Base-by-base conservation (phyloP, 2,329 filamentous ascomycete genomes). In the Colletotrichum sansevieriae region DNA sequence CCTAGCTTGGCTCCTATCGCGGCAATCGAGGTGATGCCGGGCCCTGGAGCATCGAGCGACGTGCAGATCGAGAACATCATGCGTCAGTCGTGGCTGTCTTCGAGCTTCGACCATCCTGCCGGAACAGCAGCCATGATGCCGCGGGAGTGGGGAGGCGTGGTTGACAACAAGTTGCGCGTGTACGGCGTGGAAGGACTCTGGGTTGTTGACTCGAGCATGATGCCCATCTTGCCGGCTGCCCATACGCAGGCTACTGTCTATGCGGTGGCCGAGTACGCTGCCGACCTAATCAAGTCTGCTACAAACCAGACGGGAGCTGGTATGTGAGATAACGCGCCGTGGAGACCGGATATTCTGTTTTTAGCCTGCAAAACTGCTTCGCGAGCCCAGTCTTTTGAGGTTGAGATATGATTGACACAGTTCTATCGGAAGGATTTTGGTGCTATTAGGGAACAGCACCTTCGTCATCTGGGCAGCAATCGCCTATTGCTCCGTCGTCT, bases 161-260 rank as follows among this genome's bases (percentile, higher is more conserved):
- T 81, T 1, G 76, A 77, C 54, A 69, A 72, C 6, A 68, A 73
- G 15, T 65, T 81, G 58, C 73, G 69, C 46, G 79, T 81, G 5
- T 78, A 80, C 52, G 78, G 79, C 2, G 74, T 78, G 8, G 70
- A 74, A 25, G 73, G 74, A 7, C 63, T 81, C 37, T 75, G 79
- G 20, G 74, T 81, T n/a, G 75, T 80, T 0, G 78, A 81, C 71
- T 75, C 76, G 12, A 80, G 77, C 61, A 72, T 78, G 11, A 75
- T 80, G 44, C 78, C 78, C 0, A 62, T 80, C 15, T 71, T 79
- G 33, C 75, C 76, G 7, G 75, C 74, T 3, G 77, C 76, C 2
- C 77, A 80, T 62, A 64, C 77, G 13, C 75, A 76, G 55, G 71
- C 74, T 25, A 75, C 75, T 0, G 73, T 76, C 4, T 76, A 77